These are phyloP conservation scores for Pyrenochaeta sp. DNA, from an alignment of 2,329 filamentous ascomycete genomes.

Conservation along the genomic window DNA sequence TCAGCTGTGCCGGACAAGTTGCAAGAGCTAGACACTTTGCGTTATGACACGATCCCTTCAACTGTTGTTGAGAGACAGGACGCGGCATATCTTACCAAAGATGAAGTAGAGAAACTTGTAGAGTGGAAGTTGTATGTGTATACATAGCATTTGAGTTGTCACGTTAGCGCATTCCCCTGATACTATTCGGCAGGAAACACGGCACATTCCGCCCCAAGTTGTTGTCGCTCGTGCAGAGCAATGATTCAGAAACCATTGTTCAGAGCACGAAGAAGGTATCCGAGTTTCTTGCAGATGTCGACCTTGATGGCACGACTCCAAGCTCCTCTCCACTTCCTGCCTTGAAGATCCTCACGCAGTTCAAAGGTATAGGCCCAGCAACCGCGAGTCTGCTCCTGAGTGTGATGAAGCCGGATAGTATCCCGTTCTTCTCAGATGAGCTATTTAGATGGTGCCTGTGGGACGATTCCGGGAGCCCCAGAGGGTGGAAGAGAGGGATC, in stretches of 20 bases:
- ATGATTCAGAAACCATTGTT: conserved; percentile 60
- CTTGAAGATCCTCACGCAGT: conserved; percentile 63
- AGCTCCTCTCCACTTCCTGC: conserved; percentile 37
- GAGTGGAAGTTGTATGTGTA: conserved; percentile 51
- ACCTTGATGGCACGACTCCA: background rate
- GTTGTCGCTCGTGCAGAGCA: conserved; percentile 63
- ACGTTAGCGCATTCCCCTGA: background rate
- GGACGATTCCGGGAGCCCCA: conserved; percentile 54
- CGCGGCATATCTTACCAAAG: conserved; percentile 29
- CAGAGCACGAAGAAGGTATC: conserved; percentile 64
- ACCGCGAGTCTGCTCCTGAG: conserved; percentile 79
- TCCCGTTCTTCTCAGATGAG: conserved; percentile 84
- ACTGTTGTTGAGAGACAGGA: conserved; percentile 22
- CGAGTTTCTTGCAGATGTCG: conserved; percentile 16
- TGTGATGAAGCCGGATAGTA: conserved; percentile 65
- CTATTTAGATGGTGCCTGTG: conserved; percentile 76
- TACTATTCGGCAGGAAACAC: conserved; percentile 51
- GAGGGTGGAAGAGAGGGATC: conserved; percentile 62
- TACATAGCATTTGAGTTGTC: background rate
- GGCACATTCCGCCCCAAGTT: conserved; percentile 61
- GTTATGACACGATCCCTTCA: conserved; percentile 41
- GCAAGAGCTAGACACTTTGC: conserved; percentile 39
- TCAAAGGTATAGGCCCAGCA: conserved; percentile 81
- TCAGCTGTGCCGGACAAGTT: conserved; percentile 36
- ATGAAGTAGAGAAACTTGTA: conserved; percentile 45